Evolutionary conservation across 768 basidiomycete genomes (phyloP).

Genomic region (Holtermannia corniformis): DNA sequence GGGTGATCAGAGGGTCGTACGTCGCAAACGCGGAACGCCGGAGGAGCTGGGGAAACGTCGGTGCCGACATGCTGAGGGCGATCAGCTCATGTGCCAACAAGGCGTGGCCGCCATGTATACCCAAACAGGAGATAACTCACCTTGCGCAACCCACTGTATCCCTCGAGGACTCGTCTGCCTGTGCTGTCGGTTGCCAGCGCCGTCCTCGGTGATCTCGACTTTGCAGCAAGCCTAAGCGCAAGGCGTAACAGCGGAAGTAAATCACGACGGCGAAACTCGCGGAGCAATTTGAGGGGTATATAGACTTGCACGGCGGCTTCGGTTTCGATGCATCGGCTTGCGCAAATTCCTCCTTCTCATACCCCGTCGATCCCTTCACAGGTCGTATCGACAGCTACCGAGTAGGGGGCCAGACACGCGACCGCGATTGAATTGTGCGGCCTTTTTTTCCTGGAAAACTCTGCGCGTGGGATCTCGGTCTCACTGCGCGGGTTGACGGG

Average conservation of each 20-base stretch:
- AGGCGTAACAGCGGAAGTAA: conserved; percentile 1
- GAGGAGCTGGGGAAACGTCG: conserved; percentile 33
- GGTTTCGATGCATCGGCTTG: too few relatives aligned
- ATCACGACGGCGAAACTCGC: too few relatives aligned
- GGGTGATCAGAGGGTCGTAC: conserved; percentile 36
- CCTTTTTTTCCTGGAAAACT: not conserved
- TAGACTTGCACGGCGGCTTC: too few relatives aligned
- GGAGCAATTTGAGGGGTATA: too few relatives aligned
- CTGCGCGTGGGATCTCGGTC: not conserved
- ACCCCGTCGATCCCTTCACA: conserved; percentile 14
- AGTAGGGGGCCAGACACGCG: conserved; percentile 37
- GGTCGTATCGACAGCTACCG: conserved; percentile 13
- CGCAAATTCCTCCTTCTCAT: conserved; percentile 26
- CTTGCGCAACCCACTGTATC: too few relatives aligned
- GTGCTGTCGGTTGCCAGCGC: not conserved
- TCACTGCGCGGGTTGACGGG: not conserved
- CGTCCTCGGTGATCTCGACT: not conserved
- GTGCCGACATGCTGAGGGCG: conserved; percentile 17
- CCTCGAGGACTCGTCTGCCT: too few relatives aligned
- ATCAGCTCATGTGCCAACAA: not conserved
- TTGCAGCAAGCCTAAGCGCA: too few relatives aligned
- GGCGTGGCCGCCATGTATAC: not conserved
- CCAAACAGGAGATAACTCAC: not conserved
- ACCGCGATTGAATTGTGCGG: not conserved
- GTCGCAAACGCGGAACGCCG: conserved; percentile 31